Evolutionary conservation across 2,329 filamentous ascomycete species (phyloP), one percentile per base, ranked within the genome.

Genomic region (Paecilomyces dactylethromorphus): DNA sequence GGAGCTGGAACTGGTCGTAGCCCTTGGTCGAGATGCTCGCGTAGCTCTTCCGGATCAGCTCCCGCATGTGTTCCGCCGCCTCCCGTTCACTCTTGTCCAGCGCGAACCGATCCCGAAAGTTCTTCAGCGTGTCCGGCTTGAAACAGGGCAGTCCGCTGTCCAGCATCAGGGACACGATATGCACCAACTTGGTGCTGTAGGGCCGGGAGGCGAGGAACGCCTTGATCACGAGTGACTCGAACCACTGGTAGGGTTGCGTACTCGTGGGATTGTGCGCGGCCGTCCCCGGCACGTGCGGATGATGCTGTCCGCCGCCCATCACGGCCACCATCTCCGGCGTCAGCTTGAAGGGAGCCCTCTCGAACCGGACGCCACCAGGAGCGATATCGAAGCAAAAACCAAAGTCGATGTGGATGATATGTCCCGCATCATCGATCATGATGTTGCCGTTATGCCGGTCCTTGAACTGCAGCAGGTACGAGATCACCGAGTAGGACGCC

Each of bases 321-420:
- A 99, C 94, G n/a, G 92, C 91, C 60, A 99, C 84, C 95, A 99
- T 99, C 74, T 99, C 94, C 7, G 87, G 84, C 0, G 94, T 99
- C 57, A 99, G 85, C 78, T 99, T 99, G 83, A 99, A 99, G 0
- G 94, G 94, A 0, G 94, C 94, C 24, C 94, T 89, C 80, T 99
- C 94, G 71, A 99, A 99, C 67, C 92, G 93, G 69, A 99, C 92
- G 60, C 95, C 94, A 54, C 94, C 94, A 0, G 94, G 94, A 1
- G 92, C 94, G 66, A 99, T 97, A 71, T 99, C 95, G 77, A 99
- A 99, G 78, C 93, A 97, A 83, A 99, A 99, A 10, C 94, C 94
- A 70, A 99, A 99, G 74, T 99, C 94, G 66, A 99, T 97, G 79
- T 99, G 94, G 57, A 99, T 84, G 69, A 99, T 96, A 76, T 99